These are phyloP conservation scores for Coemansia umbellata DNA, from an alignment of 192 early-diverging fungal species.

Conservation along the genomic window DNA sequence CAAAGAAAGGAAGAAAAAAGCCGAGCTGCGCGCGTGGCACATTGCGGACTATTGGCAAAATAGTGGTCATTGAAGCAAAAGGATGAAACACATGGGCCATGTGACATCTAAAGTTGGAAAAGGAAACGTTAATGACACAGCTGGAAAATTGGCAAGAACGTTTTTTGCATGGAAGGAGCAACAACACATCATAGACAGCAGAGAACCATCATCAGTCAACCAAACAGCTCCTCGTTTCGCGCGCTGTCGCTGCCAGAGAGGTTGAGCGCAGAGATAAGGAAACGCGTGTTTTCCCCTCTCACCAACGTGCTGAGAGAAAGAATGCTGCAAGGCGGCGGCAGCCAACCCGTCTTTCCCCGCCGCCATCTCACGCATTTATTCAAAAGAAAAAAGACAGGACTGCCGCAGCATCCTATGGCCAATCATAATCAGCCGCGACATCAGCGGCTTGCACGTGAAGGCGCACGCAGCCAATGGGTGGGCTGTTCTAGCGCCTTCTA, in stretches of 20 bases:
- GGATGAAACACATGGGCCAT: neutral
- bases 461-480: constrained; percentile 25
- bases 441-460: constrained; percentile 28
- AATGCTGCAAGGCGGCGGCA: too few relatives aligned
- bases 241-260: too few relatives aligned
- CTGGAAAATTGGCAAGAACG: too few relatives aligned
- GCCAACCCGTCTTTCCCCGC: too few relatives aligned
- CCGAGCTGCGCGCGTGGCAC: neutral
- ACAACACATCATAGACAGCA: too few relatives aligned
- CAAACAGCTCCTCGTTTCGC: too few relatives aligned
- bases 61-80: neutral
- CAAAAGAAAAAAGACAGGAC: constrained; percentile 1
- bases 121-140: neutral
- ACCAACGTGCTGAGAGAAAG: too few relatives aligned
- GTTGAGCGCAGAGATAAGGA: too few relatives aligned
- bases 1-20: neutral
- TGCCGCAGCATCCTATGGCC: neutral
- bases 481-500: constrained; percentile 4
- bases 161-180: too few relatives aligned
- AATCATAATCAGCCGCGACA: constrained; percentile 32
- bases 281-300: too few relatives aligned
- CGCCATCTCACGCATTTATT: too few relatives aligned
- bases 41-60: neutral
- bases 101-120: neutral
- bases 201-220: too few relatives aligned